These are phyloP conservation scores for Neonectria sp. DNA, from an alignment of 2,329 filamentous ascomycete species.

Conservation along the genomic window DNA sequence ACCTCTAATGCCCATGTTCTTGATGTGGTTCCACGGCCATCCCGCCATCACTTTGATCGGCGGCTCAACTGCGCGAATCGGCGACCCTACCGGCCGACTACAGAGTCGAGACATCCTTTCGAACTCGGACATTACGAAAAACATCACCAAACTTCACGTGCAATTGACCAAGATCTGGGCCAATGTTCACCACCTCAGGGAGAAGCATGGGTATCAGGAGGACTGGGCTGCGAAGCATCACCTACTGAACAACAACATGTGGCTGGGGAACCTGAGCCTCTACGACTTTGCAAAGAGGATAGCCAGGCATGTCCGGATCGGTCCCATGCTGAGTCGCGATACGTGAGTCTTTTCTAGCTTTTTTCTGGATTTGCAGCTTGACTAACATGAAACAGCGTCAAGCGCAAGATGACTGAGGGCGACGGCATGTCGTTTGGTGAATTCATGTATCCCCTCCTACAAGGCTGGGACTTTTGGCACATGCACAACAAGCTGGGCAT, in stretches of 20 bases:
- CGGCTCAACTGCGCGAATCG: slow-evolving; percentile 82
- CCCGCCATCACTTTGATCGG: slow-evolving; percentile 78
- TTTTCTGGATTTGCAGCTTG: slow-evolving; percentile 28
- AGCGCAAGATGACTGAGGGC: slow-evolving; percentile 84
- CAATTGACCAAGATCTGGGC: slow-evolving; percentile 81
- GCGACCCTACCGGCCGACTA: slow-evolving; percentile 82
- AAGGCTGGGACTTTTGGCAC: slow-evolving; percentile 97
- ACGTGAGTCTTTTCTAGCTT: slow-evolving; percentile 71
- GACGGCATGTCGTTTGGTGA: slow-evolving; percentile 96
- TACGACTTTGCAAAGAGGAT: slow-evolving; percentile 83
- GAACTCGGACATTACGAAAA: slow-evolving; percentile 69
- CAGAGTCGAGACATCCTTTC: slow-evolving; percentile 70
- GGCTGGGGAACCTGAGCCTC: slow-evolving; percentile 82
- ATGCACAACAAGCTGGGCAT: slow-evolving; percentile 78
- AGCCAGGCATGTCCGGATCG: slow-evolving; percentile 82
- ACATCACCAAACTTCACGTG: slow-evolving; percentile 77
- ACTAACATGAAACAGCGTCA: slow-evolving; percentile 66
- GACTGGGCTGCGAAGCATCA: slow-evolving; percentile 77
- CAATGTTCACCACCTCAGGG: slow-evolving; percentile 78
- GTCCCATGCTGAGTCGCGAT: slow-evolving; percentile 89
- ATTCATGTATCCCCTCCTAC: slow-evolving; percentile 92
- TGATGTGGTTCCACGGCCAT: slow-evolving; percentile 85
- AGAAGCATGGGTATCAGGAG: slow-evolving; percentile 74
- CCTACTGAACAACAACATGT: slow-evolving; percentile 85
- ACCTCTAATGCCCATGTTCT: slow-evolving; percentile 87